phyloP scores from a whole-genome alignment of 2,329 filamentous ascomycete species.

The Volutella citrinella region DNA sequence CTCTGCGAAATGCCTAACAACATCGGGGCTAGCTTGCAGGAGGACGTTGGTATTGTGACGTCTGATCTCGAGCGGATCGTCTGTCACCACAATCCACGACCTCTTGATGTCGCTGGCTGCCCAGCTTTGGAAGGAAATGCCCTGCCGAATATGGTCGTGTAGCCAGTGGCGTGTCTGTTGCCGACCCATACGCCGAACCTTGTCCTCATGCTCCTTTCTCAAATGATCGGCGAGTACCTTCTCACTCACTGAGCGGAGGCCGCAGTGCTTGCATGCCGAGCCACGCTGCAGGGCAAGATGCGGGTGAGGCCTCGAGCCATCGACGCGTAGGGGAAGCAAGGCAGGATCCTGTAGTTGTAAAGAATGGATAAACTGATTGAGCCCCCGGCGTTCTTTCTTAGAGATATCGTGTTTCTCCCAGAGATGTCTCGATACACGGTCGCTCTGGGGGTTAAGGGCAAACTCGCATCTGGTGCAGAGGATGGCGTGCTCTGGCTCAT shows the following conservation, averaged over 20 bases:
- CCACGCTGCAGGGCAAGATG: conserved; percentile 2
- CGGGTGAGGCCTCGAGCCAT: conserved; percentile 3
- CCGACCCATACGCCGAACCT: too few relatives aligned
- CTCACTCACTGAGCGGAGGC: neutral
- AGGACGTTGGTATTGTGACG: neutral
- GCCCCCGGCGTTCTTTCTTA: neutral
- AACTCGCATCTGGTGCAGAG: conserved; percentile 3
- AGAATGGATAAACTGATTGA: conserved; percentile 2
- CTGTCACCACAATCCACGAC: neutral
- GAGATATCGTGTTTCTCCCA: conserved; percentile 2
- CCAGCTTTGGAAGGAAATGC: neutral
- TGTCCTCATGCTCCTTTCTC: neutral
- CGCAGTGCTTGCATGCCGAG: conserved; percentile 5
- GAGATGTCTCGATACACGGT: neutral
- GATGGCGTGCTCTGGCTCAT: conserved; percentile 3
- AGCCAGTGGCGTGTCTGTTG: too few relatives aligned
- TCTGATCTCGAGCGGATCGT: neutral
- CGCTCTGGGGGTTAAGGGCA: conserved; percentile 1
- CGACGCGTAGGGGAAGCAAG: neutral
- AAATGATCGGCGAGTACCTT: neutral
- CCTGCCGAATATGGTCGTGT: neutral
- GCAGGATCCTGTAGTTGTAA: conserved; percentile 1
- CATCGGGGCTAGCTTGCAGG: neutral
- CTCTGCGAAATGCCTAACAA: neutral
- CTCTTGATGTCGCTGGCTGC: neutral